Percentiles rank a stretch among this genome's conserved stretches.
Conservation (phyloP, 129 eudicot genomes). For the Erigeron canadensis region DNA sequence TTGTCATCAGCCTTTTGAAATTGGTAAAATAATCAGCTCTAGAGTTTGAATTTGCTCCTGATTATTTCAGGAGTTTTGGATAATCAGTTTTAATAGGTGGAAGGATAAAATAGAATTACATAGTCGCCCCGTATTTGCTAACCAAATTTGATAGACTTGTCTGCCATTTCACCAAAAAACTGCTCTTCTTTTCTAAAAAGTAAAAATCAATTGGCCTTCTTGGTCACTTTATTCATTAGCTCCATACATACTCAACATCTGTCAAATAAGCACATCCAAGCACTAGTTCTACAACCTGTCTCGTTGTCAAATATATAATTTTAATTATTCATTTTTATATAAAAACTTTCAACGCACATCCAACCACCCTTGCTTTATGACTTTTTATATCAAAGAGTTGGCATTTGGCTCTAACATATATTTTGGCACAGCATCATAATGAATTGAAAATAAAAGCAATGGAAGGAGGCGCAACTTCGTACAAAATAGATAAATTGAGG, state of each 20-base stretch:
- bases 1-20: neutral
- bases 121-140: neutral
- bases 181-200: neutral
- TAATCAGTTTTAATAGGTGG: neutral
- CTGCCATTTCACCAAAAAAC: neutral
- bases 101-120: neutral
- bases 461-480: conserved; percentile 67
- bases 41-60: neutral
- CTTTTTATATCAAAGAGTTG: neutral
- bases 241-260: neutral
- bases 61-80: neutral
- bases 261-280: neutral
- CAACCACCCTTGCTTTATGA: neutral
- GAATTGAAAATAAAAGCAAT: conserved; percentile 57
- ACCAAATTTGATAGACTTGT: neutral
- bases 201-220: neutral
- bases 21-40: neutral
- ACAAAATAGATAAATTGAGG: conserved; percentile 61
- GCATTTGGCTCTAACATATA: conserved; percentile 20
- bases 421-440: conserved; percentile 57
- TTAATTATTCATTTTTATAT: neutral
- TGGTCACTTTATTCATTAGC: neutral
- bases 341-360: neutral
- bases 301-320: neutral
- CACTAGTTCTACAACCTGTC: neutral